Evolutionary conservation across 192 early-diverging fungal genomes (phyloP).

Genomic region (Entomortierella beljakovae): DNA sequence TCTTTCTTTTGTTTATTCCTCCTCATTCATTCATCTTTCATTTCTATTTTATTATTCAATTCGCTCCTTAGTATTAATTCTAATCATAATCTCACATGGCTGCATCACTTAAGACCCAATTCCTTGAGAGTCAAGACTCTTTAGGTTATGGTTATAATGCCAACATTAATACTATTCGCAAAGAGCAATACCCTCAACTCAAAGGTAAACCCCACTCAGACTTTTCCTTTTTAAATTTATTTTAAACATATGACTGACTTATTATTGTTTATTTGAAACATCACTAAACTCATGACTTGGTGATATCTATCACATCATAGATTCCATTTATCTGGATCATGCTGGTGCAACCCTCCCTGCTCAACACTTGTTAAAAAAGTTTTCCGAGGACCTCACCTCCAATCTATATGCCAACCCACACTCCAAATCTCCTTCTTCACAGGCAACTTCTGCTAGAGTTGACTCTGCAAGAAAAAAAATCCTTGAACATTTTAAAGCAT

Average conservation of each 20-base stretch:
- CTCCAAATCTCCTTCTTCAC: constrained; percentile 67
- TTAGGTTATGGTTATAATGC: constrained; percentile 60
- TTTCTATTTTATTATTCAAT: neutral
- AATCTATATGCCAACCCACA: constrained; percentile 76
- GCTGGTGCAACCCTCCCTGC: constrained; percentile 70
- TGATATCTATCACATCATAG: constrained; percentile 1
- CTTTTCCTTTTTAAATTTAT: neutral
- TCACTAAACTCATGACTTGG: neutral
- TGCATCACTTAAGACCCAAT: constrained; percentile 12
- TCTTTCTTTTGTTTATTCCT: neutral
- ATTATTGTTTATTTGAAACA: neutral
- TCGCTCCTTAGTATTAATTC: too few relatives aligned
- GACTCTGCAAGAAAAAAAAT: constrained; percentile 66
- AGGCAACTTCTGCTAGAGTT: constrained; percentile 61
- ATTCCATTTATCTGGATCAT: constrained; percentile 71
- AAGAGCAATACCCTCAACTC: constrained; percentile 68
- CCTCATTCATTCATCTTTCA: constrained; percentile 2
- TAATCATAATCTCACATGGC: constrained; percentile 6
- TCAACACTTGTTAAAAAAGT: constrained; percentile 53
- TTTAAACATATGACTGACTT: neutral
- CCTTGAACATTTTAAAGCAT: constrained; percentile 68
- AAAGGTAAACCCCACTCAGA: constrained; percentile 34
- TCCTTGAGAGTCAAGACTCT: constrained; percentile 22
- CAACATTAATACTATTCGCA: constrained; percentile 59
- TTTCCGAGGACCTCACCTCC: constrained; percentile 57